Percentiles rank a stretch among this genome's conserved stretches.
These are phyloP conservation scores for Cryptococcus depauperatus DNA, from an alignment of 1,284 basidiomycete genomes.

Conservation along the genomic window DNA sequence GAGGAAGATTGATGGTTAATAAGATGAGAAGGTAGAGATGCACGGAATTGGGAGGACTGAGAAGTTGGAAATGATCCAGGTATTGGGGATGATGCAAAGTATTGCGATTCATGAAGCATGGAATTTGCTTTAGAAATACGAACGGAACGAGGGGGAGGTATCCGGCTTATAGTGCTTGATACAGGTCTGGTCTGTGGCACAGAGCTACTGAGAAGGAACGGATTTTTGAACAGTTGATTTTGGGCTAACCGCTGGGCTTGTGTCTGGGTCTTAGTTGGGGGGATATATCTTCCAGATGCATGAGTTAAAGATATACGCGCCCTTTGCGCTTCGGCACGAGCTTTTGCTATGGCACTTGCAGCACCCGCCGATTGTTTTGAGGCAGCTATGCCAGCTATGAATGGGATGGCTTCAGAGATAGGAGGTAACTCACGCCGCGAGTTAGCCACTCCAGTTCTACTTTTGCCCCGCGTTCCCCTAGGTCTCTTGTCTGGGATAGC, in stretches of 20 bases:
- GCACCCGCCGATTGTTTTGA: neutral
- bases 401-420: too few species aligned
- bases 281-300: constrained; percentile 30
- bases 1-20: neutral
- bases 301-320: constrained; percentile 35
- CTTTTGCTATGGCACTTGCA: constrained; percentile 25
- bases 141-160: neutral
- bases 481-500: constrained; percentile 17
- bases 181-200: constrained; percentile 1
- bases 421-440: too few species aligned
- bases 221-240: constrained; percentile 17
- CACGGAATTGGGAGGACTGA: constrained; percentile 3
- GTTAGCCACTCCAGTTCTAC: constrained; percentile 2
- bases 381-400: neutral
- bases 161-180: neutral
- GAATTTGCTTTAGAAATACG: neutral
- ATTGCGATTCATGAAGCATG: neutral
- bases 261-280: constrained; percentile 14
- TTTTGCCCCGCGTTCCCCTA: constrained; percentile 3
- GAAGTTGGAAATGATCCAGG: constrained; percentile 17
- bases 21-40: constrained; percentile 15
- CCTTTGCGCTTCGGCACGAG: constrained; percentile 30
- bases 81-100: constrained; percentile 8
- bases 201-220: constrained; percentile 10
- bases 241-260: neutral